phyloP scores from a whole-genome alignment of 78 protist genomes.

The Guillardia theta region DNA sequence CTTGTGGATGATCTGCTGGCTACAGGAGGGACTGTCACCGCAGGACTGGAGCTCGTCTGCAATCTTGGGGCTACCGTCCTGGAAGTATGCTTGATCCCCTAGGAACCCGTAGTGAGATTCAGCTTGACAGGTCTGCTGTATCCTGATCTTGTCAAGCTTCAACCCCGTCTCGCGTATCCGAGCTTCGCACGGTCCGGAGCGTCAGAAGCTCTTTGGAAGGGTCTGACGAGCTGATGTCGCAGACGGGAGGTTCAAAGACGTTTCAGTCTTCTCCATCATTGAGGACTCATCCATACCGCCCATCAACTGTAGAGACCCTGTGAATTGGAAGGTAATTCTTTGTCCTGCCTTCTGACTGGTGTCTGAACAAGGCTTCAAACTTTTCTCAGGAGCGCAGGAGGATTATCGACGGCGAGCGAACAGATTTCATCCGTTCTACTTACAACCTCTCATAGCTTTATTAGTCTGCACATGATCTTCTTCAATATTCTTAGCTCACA shows the following conservation, averaged over 20 bases:
- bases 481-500: too few species aligned
- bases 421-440: too few species aligned
- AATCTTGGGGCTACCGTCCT: neutral
- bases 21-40: conserved; percentile 47
- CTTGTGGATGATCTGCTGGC: conserved; percentile 59
- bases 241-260: conserved; percentile 54
- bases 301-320: conserved; percentile 27
- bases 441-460: too few species aligned
- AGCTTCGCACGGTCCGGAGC: neutral
- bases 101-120: neutral
- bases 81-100: neutral
- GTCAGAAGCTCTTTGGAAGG: neutral
- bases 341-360: neutral
- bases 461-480: too few species aligned
- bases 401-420: too few species aligned
- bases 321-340: neutral
- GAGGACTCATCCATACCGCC: neutral
- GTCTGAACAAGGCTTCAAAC: too few species aligned
- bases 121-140: neutral
- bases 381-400: too few species aligned
- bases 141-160: neutral
- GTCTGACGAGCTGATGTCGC: neutral
- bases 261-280: conserved; percentile 32
- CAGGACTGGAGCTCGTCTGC: conserved; percentile 48
- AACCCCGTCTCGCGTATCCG: neutral